Percentiles rank a stretch among this genome's conserved stretches.
phyloP scores from a whole-genome alignment of 1,139 yeast genomes.

The Candida sp. region DNA sequence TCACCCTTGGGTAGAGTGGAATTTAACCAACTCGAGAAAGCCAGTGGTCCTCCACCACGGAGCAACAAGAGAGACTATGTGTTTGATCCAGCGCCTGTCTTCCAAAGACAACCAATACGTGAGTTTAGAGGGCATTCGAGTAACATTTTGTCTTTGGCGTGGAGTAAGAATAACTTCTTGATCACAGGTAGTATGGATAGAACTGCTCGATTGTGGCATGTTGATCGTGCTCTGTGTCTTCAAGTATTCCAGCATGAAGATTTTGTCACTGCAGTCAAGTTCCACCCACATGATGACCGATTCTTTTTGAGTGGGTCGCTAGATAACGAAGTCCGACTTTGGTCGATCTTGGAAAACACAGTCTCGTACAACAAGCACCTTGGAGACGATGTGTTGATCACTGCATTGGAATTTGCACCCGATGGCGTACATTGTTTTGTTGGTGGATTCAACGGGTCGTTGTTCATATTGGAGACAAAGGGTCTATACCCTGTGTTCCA shows the following conservation, averaged over 20 bases:
- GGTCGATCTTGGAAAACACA: conserved; percentile 76
- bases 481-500: conserved; percentile 60
- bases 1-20: conserved; percentile 67
- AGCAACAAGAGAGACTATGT: conserved; percentile 18
- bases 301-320: conserved; percentile 86
- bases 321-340: conserved; percentile 76
- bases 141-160: conserved; percentile 74
- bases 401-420: conserved; percentile 75
- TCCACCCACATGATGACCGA: conserved; percentile 88
- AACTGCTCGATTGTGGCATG: conserved; percentile 86
- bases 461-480: conserved; percentile 65
- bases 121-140: conserved; percentile 70
- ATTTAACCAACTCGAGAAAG: conserved; percentile 24
- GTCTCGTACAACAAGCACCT: conserved; percentile 38
- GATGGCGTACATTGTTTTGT: conserved; percentile 68
- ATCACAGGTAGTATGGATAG: conserved; percentile 87
- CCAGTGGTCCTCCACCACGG: conserved; percentile 9
- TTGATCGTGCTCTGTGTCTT: conserved; percentile 65
- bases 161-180: conserved; percentile 89
- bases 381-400: conserved; percentile 64
- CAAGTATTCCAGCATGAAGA: conserved; percentile 75
- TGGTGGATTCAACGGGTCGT: conserved; percentile 84
- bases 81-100: conserved; percentile 72
- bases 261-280: conserved; percentile 81
- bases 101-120: conserved; percentile 69